These are phyloP conservation scores for Termitomyces sp. DNA, from an alignment of 768 basidiomycete species.

Conservation along the genomic window DNA sequence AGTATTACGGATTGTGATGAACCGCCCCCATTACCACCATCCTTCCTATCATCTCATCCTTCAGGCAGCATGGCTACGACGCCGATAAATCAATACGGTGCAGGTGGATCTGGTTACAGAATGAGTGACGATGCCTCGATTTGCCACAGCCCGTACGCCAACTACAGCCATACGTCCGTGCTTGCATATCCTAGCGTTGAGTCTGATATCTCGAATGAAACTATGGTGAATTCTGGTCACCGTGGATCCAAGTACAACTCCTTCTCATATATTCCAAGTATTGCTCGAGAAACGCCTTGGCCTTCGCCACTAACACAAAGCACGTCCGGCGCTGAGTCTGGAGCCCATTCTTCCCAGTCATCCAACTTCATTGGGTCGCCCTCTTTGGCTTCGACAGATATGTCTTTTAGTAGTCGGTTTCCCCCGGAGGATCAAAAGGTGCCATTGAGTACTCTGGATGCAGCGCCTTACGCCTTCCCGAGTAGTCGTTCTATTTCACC, in stretches of 20 bases:
- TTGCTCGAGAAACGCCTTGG: slow-evolving; percentile 37
- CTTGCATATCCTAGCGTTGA: slow-evolving; percentile 25
- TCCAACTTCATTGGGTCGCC: slow-evolving; percentile 56
- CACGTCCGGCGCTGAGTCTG: slow-evolving; percentile 34
- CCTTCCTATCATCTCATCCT: slow-evolving; percentile 28
- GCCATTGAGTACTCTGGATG: slow-evolving; percentile 43
- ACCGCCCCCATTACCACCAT: slow-evolving; percentile 42
- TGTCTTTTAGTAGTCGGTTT: slow-evolving; percentile 23
- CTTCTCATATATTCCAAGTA: slow-evolving; percentile 36
- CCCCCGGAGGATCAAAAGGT: slow-evolving; percentile 53
- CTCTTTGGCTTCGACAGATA: slow-evolving; percentile 35
- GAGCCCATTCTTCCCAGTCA: slow-evolving; percentile 43
- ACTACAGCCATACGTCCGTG: slow-evolving; percentile 47
- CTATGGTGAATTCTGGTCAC: slow-evolving; percentile 26
- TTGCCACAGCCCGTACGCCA: slow-evolving; percentile 40
- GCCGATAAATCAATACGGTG: slow-evolving; percentile 29
- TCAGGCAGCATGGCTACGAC: slow-evolving; percentile 25
- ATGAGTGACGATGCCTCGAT: slow-evolving; percentile 38
- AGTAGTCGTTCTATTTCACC: slow-evolving; percentile 72
- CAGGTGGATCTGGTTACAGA: slow-evolving; percentile 41
- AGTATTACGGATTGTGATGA: slow-evolving; percentile 45
- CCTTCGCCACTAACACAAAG: slow-evolving; percentile 24
- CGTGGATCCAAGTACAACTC: slow-evolving; percentile 49
- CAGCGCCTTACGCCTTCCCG: slow-evolving; percentile 54
- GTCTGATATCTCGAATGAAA: slow-evolving; percentile 24